A percentile compares a stretch with the other conserved stretches of the same genome.
Conservation (phyloP, 768 basidiomycete genomes). For the Mycena pura region DNA sequence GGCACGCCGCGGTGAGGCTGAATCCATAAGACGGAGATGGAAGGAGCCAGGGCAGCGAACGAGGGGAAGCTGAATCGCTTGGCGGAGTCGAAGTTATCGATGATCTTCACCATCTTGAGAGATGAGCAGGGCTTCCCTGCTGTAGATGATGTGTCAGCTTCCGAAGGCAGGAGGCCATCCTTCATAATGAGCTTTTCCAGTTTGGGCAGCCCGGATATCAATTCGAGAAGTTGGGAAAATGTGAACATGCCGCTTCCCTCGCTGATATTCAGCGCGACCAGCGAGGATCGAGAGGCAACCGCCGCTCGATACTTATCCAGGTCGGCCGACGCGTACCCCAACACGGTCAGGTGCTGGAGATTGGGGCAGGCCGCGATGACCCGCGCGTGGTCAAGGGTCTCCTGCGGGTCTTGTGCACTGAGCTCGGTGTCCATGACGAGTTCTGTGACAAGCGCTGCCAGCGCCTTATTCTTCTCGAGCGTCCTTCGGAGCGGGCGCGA, state of each 20-base stretch:
- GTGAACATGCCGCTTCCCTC: constrained; percentile 20
- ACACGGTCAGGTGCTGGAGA: constrained; percentile 16
- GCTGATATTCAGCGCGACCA: constrained; percentile 15
- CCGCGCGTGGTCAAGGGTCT: constrained; percentile 14
- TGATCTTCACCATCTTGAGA: constrained; percentile 23
- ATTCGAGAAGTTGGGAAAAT: constrained; percentile 8
- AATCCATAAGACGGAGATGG: constrained; percentile 16
- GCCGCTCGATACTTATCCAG: constrained; percentile 2
- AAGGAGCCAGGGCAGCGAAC: constrained; percentile 10
- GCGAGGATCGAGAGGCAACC: neutral
- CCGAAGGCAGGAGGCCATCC: constrained; percentile 2
- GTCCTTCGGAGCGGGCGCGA: constrained; percentile 10
- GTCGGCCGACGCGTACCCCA: constrained; percentile 11
- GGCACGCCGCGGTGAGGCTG: constrained; percentile 12
- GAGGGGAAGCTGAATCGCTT: constrained; percentile 3
- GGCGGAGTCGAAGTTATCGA: constrained; percentile 9
- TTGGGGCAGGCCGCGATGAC: constrained; percentile 16
- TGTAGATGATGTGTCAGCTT: neutral
- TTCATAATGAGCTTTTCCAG: constrained; percentile 20
- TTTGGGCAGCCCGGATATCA: constrained; percentile 12
- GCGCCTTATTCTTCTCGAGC: neutral
- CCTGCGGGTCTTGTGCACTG: constrained; percentile 8
- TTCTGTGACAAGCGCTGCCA: constrained; percentile 8
- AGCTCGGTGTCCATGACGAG: constrained; percentile 23
- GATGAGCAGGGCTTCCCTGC: neutral